A percentile compares a stretch with the other conserved stretches of the same genome.
These are phyloP conservation scores for Hygrophorus pudorinus DNA, from an alignment of 768 basidiomycete genomes.

Conservation along the genomic window DNA sequence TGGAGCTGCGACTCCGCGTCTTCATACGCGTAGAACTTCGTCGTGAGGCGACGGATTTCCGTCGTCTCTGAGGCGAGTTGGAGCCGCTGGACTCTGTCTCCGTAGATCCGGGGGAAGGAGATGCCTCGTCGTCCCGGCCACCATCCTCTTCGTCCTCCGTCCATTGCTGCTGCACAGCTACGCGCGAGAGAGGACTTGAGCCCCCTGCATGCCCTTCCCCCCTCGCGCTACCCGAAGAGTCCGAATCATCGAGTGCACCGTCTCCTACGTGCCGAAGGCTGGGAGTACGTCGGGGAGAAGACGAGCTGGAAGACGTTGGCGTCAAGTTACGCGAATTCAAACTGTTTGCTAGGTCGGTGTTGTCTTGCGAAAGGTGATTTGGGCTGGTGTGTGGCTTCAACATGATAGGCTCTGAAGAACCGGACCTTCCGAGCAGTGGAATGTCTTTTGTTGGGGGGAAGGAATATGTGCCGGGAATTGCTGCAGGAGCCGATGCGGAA, in stretches of 20 bases:
- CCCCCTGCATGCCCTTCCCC: constrained; percentile 23
- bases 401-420: neutral
- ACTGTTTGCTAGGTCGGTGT: constrained; percentile 3
- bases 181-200: constrained; percentile 47
- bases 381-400: neutral
- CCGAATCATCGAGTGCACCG: constrained; percentile 70
- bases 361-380: constrained; percentile 2
- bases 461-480: constrained; percentile 20
- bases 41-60: constrained; percentile 25
- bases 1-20: constrained; percentile 54
- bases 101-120: constrained; percentile 58
- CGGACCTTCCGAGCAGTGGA: neutral
- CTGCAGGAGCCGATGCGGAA: constrained; percentile 34
- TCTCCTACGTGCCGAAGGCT: constrained; percentile 64
- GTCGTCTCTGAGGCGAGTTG: constrained; percentile 19
- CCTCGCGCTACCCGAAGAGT: constrained; percentile 41
- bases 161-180: constrained; percentile 47
- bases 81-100: constrained; percentile 46
- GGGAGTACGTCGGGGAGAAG: constrained; percentile 42
- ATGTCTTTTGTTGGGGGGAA: constrained; percentile 11
- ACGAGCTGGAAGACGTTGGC: constrained; percentile 46
- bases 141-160: constrained; percentile 34
- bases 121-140: constrained; percentile 36
- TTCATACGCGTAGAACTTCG: constrained; percentile 24
- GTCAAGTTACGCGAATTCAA: constrained; percentile 40